Conservation (phyloP, 2,329 filamentous ascomycete genomes). For the Pseudonectria foliicola region DNA sequence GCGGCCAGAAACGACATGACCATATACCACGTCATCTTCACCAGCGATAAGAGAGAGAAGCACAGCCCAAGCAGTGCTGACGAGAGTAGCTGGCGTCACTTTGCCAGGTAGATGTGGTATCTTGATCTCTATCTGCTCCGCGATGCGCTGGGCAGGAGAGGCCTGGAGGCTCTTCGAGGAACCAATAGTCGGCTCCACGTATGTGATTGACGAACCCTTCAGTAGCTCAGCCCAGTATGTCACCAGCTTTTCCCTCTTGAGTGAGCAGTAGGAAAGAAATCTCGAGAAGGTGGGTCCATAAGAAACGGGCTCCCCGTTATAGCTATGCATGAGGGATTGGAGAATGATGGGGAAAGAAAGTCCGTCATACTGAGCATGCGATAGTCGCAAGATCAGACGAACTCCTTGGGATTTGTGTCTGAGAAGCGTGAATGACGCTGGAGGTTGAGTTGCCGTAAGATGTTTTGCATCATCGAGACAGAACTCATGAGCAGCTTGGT, state of each 20-base stretch:
- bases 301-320: conserved; percentile 20
- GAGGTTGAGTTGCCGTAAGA: conserved; percentile 3
- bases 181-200: conserved; percentile 5
- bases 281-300: conserved; percentile 17
- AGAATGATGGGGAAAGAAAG: conserved; percentile 35
- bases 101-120: conserved; percentile 4
- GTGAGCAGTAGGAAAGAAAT: conserved; percentile 3
- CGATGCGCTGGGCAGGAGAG: neutral
- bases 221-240: conserved; percentile 40
- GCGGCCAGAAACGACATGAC: conserved; percentile 32
- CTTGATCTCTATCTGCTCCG: neutral
- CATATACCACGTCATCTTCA: conserved; percentile 32
- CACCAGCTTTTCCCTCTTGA: neutral
- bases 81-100: conserved; percentile 24
- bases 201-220: conserved; percentile 23
- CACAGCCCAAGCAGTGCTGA: conserved; percentile 35
- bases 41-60: conserved; percentile 29
- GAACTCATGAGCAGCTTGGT: conserved; percentile 6
- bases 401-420: conserved; percentile 8
- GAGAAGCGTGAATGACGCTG: conserved; percentile 11
- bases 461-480: conserved; percentile 3
- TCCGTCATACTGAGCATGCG: conserved; percentile 43
- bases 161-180: neutral
- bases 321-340: conserved; percentile 29
- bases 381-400: conserved; percentile 25